Conservation (phyloP, 169 alveolate genomes). For the Plasmodium gonderi region DNA sequence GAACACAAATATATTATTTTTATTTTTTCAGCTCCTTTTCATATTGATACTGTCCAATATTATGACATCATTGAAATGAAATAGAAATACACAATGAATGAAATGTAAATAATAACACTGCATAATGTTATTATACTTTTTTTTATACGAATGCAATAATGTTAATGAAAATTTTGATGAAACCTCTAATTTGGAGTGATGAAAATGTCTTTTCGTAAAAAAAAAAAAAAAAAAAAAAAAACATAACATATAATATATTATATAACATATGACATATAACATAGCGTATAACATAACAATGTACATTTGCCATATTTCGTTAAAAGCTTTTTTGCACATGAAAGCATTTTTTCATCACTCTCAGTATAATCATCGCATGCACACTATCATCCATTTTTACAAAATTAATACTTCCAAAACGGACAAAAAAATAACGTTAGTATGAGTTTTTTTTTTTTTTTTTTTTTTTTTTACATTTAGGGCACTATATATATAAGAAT, state of each 20-base stretch:
- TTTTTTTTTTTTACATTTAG: background rate
- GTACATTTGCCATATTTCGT: background rate
- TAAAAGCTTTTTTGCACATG: conserved; percentile 4
- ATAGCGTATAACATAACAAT: no score
- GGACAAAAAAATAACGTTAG: background rate
- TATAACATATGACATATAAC: no score
- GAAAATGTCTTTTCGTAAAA: conserved; percentile 61
- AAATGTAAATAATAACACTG: background rate
- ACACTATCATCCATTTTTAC: background rate
- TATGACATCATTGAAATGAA: background rate
- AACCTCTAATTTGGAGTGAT: background rate
- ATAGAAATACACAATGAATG: background rate
- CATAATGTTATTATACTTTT: background rate
- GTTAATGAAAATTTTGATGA: background rate
- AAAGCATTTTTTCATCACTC: background rate
- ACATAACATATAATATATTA: no score
- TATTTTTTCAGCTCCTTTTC: background rate
- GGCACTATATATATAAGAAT: background rate
- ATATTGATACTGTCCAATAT: background rate
- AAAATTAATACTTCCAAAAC: background rate
- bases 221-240: conserved; percentile 9
- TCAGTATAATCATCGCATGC: background rate
- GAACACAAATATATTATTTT: background rate
- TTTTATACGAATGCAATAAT: background rate
- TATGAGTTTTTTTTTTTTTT: background rate